These are phyloP conservation scores for Diaporthe helianthi DNA, from an alignment of 2,329 filamentous ascomycete genomes.

Conservation along the genomic window DNA sequence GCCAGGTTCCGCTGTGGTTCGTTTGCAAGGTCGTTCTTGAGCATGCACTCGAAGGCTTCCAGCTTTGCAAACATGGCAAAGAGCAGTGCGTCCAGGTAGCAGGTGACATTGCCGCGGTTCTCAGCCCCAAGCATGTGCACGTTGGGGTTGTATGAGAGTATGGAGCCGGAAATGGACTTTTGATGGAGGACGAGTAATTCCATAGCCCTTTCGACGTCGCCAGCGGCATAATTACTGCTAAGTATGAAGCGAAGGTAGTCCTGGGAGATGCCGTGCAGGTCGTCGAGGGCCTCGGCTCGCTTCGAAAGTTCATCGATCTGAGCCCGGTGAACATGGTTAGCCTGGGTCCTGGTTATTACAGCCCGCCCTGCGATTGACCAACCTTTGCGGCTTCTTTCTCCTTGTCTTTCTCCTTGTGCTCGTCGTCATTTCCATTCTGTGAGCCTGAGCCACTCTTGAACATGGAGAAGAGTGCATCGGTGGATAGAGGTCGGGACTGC, in stretches of 20 bases:
- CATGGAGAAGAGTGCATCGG: conserved; percentile 67
- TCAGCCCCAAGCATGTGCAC: conserved; percentile 82
- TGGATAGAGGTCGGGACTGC: conserved; percentile 59
- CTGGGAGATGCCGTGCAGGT: conserved; percentile 54
- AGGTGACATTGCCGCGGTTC: conserved; percentile 88
- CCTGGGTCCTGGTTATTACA: neutral
- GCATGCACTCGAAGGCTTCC: conserved; percentile 90
- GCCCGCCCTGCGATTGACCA: conserved; percentile 22
- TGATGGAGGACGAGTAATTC: conserved; percentile 80
- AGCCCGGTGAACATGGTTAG: conserved; percentile 11
- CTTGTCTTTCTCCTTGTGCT: conserved; percentile 60
- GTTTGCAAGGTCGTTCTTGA: conserved; percentile 80
- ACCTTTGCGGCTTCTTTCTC: conserved; percentile 53
- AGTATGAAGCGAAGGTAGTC: conserved; percentile 65
- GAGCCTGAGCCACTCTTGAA: conserved; percentile 68
- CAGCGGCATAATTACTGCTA: conserved; percentile 69
- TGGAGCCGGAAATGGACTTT: conserved; percentile 79
- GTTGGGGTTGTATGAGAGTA: conserved; percentile 76
- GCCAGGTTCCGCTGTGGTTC: conserved; percentile 75
- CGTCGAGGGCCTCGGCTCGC: conserved; percentile 50
- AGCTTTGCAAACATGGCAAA: conserved; percentile 96
- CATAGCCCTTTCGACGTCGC: conserved; percentile 76
- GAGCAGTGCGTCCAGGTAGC: conserved; percentile 88
- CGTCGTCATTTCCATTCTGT: conserved; percentile 61
- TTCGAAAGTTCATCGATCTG: conserved; percentile 52